These are phyloP conservation scores for Hymenoscyphus scutula DNA, from an alignment of 2,329 filamentous ascomycete genomes.

Conservation along the genomic window DNA sequence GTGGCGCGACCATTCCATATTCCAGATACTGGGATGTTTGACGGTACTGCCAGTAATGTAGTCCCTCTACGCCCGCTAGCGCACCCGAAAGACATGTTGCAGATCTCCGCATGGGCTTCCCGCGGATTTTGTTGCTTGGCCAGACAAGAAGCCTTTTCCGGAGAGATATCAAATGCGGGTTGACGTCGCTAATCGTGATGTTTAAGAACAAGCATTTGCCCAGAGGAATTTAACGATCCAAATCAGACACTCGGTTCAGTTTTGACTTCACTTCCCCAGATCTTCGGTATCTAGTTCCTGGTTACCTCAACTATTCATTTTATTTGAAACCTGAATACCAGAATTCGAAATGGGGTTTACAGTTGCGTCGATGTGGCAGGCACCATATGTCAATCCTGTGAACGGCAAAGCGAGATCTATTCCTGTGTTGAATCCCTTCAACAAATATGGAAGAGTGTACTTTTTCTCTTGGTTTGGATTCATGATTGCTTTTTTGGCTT, in stretches of 20 bases:
- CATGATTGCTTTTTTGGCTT: conserved; percentile 85
- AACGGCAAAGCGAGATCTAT: conserved; percentile 80
- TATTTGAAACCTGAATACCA: background rate
- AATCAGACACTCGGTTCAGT: background rate
- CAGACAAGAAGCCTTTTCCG: conserved; percentile 11
- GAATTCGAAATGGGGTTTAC: conserved; percentile 26
- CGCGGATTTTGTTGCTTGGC: conserved; percentile 23
- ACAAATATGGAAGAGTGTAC: conserved; percentile 82
- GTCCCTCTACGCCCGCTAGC: background rate
- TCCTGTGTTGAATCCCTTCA: conserved; percentile 72
- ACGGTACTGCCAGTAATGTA: no score
- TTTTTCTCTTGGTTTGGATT: conserved; percentile 88
- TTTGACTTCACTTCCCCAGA: background rate
- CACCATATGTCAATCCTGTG: conserved; percentile 61
- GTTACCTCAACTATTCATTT: background rate
- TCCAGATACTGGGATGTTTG: background rate
- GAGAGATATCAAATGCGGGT: conserved; percentile 27
- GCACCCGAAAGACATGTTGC: background rate
- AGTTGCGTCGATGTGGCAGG: conserved; percentile 29
- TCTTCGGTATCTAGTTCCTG: background rate
- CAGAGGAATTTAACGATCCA: background rate
- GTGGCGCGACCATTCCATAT: background rate
- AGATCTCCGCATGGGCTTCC: conserved; percentile 25
- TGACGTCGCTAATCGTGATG: conserved; percentile 23
- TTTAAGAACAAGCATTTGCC: conserved; percentile 21